Evolutionary conservation across 805 yeast species (phyloP), one percentile per base, ranked within the genome.

Genomic region (Barnettozyma californica): DNA sequence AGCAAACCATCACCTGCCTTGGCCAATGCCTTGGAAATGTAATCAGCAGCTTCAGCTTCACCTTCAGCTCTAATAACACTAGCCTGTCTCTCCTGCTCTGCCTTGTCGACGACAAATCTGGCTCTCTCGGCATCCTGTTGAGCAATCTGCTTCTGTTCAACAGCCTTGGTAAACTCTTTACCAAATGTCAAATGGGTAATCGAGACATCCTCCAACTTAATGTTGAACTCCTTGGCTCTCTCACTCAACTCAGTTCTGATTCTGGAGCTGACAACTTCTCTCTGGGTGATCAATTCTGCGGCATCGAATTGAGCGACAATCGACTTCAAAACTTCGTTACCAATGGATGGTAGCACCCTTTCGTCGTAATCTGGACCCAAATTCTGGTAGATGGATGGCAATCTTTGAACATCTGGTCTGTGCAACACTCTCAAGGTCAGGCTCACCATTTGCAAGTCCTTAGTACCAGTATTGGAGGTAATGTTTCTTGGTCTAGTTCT

Each of bases 71-170:
- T 82, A 57, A 94, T 91, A 60, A 94, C 89, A 43, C 87, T 74
- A 2, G 98, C 99, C 68, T 86, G 91, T 65, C 96, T 81, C 68
- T 92, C 98, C 72, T 94, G 99, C 68, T 94, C 97, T 9, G 98
- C 98, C 65, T 86, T 86, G 64, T 91, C 97, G 48, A 94, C 97
- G 46, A 88, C 74, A 64, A 81, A 94, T 63, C 85, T 86, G 50
- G 98, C 97, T 58, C 99, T 80, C 74, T 94, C 98, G 21, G 99
- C 98, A 65, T 94, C 99, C 71, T 94, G 99, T 73, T 94, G 99
- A 29, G 99, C 99, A 70, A 94, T 95, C 71, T 94, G 98, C 68
- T 94, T 94, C 72, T 88, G 96, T 72, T 94, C 99, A 51, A 94
- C 99, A 31, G 99, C 98, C 69, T 87, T 91, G 47, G 99, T 94